phyloP scores from a whole-genome alignment of 257 asterid genomes.

The Capsicum pubescens region DNA sequence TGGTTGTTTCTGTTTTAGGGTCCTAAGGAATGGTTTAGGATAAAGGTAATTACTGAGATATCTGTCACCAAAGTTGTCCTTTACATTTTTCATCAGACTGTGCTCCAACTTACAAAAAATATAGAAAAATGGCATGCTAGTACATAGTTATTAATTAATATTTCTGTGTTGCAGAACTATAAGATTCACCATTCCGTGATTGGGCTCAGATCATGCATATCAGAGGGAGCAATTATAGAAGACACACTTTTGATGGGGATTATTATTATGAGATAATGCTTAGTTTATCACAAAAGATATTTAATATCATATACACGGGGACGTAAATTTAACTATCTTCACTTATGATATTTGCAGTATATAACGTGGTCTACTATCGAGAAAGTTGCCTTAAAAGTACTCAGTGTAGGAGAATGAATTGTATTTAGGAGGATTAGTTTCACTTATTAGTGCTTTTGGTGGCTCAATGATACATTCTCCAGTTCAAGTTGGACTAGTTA shows the following conservation, averaged over 20 bases:
- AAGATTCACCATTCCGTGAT: conserved; percentile 93
- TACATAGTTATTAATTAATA: background rate
- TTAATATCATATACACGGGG: background rate
- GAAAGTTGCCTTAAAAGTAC: background rate
- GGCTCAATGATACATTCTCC: too few relatives aligned
- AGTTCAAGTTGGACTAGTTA: too few relatives aligned
- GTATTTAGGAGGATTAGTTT: too few relatives aligned
- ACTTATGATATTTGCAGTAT: background rate
- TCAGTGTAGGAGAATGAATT: too few relatives aligned
- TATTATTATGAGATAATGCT: conserved; percentile 86
- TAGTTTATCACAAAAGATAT: background rate
- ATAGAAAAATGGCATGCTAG: background rate
- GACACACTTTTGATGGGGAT: conserved; percentile 87
- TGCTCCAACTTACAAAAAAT: background rate
- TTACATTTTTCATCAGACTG: background rate
- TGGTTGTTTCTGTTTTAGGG: background rate
- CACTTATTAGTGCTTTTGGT: too few relatives aligned
- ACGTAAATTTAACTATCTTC: background rate
- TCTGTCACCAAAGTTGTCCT: background rate
- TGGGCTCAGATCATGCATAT: conserved; percentile 94
- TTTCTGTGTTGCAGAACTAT: conserved; percentile 64
- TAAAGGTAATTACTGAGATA: background rate
- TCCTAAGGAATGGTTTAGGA: background rate
- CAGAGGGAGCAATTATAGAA: conserved; percentile 91
- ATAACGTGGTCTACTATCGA: background rate